Conservation (phyloP, 352 stramenopile species). For the Phytophthora macrochlamydospora region DNA sequence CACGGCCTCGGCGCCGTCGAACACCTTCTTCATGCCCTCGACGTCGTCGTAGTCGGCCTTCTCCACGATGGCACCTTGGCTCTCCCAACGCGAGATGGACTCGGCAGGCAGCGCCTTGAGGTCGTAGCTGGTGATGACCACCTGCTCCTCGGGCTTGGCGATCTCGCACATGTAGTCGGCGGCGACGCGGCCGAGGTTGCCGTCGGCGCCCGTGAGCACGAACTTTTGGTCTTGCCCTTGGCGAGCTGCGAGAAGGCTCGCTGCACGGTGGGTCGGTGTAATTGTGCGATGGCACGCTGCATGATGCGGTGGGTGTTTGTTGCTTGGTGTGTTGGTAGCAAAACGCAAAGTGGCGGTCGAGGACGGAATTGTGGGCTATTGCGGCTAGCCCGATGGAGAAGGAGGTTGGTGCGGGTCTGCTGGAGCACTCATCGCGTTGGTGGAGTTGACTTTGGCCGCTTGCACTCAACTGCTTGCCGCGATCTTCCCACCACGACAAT, state of each 20-base stretch:
- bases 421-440: not conserved
- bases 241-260: conserved; percentile 12
- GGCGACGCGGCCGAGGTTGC: conserved; percentile 18
- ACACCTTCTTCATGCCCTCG: conserved; percentile 18
- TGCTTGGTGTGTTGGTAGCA: not conserved
- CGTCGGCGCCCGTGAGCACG: conserved; percentile 18
- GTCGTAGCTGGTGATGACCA: conserved; percentile 16
- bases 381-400: not conserved
- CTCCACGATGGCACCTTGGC: conserved; percentile 13
- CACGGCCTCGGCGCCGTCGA: conserved; percentile 18
- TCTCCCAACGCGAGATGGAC: conserved; percentile 15
- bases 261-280: conserved; percentile 1
- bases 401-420: no score
- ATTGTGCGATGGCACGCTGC: conserved; percentile 8
- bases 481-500: not conserved
- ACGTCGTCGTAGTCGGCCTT: conserved; percentile 23
- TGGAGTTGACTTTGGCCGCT: no score
- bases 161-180: conserved; percentile 12
- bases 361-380: not conserved
- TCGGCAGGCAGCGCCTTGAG: conserved; percentile 8
- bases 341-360: conserved; percentile 1
- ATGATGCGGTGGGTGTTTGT: conserved; percentile 1
- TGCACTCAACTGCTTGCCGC: not conserved
- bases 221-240: conserved; percentile 15
- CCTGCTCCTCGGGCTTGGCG: conserved; percentile 15